Conservation (phyloP, 225 moss, liverwort and hornwort genomes). For the Sphagnum tenellum region DNA sequence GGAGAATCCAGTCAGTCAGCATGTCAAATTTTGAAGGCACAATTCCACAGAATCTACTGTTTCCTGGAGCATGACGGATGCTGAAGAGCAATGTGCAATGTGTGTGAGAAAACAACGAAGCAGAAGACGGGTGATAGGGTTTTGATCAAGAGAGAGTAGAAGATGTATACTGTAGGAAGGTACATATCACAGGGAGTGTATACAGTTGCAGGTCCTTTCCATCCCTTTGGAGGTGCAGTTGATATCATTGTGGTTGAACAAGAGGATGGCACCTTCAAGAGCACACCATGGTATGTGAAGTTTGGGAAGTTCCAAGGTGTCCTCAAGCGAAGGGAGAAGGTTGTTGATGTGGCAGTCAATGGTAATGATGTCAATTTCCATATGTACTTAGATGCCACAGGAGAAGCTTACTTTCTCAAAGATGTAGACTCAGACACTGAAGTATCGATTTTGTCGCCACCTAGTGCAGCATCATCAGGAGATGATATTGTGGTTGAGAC, state of each 20-base stretch:
- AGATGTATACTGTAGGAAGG: constrained; percentile 15
- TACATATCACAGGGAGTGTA: constrained; percentile 42
- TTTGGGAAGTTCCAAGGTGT: constrained; percentile 68
- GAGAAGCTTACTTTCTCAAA: constrained; percentile 60
- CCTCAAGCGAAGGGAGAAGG: constrained; percentile 46
- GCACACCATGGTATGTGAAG: constrained; percentile 64
- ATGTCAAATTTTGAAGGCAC: too few species aligned
- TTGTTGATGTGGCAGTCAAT: constrained; percentile 51
- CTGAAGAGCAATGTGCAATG: too few species aligned
- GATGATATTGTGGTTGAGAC: constrained; percentile 23
- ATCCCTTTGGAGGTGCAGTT: constrained; percentile 63
- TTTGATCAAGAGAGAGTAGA: background rate
- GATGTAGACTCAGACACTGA: constrained; percentile 30
- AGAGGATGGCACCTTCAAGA: constrained; percentile 63
- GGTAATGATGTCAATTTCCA: constrained; percentile 41
- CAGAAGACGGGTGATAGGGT: background rate
- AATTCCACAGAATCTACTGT: too few species aligned
- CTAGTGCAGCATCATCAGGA: constrained; percentile 34
- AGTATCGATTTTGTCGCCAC: constrained; percentile 12
- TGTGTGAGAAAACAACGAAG: too few species aligned
- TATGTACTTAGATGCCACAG: constrained; percentile 59
- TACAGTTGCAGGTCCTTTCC: constrained; percentile 57
- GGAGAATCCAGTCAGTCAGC: too few species aligned
- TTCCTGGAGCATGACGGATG: too few species aligned
- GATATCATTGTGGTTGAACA: constrained; percentile 63